These are phyloP conservation scores for Ustilago curta DNA, from an alignment of 1,284 basidiomycete species.

Conservation along the genomic window DNA sequence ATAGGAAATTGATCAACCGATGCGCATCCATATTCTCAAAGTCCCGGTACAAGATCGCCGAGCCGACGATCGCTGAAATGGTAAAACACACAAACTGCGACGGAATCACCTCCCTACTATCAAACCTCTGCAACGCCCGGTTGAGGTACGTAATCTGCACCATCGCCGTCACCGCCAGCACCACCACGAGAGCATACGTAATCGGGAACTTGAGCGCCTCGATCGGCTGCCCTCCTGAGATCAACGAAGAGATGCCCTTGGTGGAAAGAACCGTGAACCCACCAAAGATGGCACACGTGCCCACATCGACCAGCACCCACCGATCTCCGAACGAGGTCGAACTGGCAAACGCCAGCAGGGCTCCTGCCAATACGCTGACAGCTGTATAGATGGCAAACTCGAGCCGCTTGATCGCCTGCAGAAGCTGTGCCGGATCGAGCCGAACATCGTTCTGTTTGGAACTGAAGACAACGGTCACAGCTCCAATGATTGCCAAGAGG, in stretches of 20 bases:
- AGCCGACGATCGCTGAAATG: constrained; percentile 85
- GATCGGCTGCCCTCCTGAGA: constrained; percentile 51
- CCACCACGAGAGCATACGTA: constrained; percentile 71
- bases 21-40: constrained; percentile 76
- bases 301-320: constrained; percentile 86
- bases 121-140: constrained; percentile 70
- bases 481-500: constrained; percentile 63
- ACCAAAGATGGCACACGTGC: constrained; percentile 88
- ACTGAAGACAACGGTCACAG: constrained; percentile 80
- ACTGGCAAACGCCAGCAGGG: constrained; percentile 47
- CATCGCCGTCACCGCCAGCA: constrained; percentile 82
- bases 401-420: constrained; percentile 52
- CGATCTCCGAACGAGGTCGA: constrained; percentile 77
- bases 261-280: constrained; percentile 85
- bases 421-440: constrained; percentile 55
- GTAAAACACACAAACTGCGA: constrained; percentile 88
- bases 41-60: constrained; percentile 92
- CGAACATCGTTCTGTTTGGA: constrained; percentile 72
- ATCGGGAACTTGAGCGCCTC: constrained; percentile 60
- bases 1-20: constrained; percentile 85
- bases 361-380: constrained; percentile 34
- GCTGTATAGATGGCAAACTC: constrained; percentile 63
- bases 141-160: constrained; percentile 93
- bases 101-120: constrained; percentile 72
- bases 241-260: constrained; percentile 87